phyloP scores from a whole-genome alignment of 2,329 filamentous ascomycete species.

The Blastomyces parvus region DNA sequence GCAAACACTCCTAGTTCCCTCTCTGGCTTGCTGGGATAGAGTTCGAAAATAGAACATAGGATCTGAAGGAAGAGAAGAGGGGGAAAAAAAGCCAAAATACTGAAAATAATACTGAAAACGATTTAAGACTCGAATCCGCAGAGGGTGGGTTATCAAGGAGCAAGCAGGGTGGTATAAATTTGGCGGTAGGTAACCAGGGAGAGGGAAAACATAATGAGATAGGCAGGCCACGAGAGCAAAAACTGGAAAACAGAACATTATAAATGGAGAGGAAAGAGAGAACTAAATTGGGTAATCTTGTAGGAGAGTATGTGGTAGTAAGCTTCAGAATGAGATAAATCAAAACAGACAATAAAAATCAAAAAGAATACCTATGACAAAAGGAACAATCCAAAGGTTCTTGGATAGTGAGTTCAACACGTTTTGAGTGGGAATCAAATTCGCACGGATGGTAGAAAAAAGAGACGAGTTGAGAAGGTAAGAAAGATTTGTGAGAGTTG shows the following conservation, averaged over 20 bases:
- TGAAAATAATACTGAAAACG: background rate
- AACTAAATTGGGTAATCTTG: slow-evolving; percentile 3
- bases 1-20: background rate
- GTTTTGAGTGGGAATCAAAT: background rate
- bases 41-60: background rate
- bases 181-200: background rate
- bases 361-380: background rate
- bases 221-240: background rate
- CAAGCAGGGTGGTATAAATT: slow-evolving; percentile 1
- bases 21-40: background rate
- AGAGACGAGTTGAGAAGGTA: background rate
- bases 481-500: background rate
- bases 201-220: background rate
- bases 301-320: background rate
- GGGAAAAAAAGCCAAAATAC: background rate
- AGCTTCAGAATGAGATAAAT: background rate
- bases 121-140: background rate
- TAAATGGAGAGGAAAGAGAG: background rate
- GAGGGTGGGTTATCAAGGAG: background rate
- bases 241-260: background rate
- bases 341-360: background rate
- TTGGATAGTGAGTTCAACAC: background rate
- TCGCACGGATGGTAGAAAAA: background rate
- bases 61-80: background rate
- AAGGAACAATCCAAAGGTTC: slow-evolving; percentile 6